A percentile compares a stretch with the other conserved stretches of the same genome.
phyloP scores from a whole-genome alignment of 2,329 filamentous ascomycete species.

The Pseudocercospora crystallina region DNA sequence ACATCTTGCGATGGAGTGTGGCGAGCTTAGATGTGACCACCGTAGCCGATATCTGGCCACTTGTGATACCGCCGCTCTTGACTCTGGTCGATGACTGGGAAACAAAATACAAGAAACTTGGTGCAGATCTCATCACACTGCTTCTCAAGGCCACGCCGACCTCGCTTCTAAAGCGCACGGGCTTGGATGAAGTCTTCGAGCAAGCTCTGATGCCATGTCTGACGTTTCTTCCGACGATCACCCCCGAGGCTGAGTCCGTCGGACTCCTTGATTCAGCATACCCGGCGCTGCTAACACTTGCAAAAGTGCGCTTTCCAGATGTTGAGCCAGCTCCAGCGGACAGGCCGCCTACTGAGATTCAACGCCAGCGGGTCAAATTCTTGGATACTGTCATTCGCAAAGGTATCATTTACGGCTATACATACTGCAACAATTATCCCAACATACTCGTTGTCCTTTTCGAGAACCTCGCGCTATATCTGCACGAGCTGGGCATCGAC shows the following conservation, averaged over 20 bases:
- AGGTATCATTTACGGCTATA: conserved; percentile 46
- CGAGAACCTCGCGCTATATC: conserved; percentile 48
- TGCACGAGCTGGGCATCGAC: conserved; percentile 61
- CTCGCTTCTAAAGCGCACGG: conserved; percentile 59
- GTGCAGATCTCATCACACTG: conserved; percentile 53
- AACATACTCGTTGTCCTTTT: conserved; percentile 59
- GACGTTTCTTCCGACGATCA: conserved; percentile 74
- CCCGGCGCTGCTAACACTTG: conserved; percentile 62
- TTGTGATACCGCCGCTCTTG: conserved; percentile 69
- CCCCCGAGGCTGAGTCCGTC: conserved; percentile 69
- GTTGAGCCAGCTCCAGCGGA: background rate
- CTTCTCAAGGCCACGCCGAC: conserved; percentile 59
- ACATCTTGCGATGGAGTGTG: conserved; percentile 64
- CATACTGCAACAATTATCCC: conserved; percentile 60
- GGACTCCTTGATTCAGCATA: conserved; percentile 66
- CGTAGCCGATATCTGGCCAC: conserved; percentile 62
- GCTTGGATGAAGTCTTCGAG: conserved; percentile 67
- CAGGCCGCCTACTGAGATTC: conserved; percentile 5
- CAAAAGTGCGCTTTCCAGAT: conserved; percentile 43
- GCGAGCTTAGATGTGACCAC: conserved; percentile 49
- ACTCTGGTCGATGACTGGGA: conserved; percentile 66
- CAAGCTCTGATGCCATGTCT: conserved; percentile 70
- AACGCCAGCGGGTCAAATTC: conserved; percentile 35
- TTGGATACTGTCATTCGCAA: conserved; percentile 48
- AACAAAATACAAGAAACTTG: conserved; percentile 53